Evolutionary conservation across 192 early-diverging fungal species (phyloP).

Genomic region (Linnemannia exigua): DNA sequence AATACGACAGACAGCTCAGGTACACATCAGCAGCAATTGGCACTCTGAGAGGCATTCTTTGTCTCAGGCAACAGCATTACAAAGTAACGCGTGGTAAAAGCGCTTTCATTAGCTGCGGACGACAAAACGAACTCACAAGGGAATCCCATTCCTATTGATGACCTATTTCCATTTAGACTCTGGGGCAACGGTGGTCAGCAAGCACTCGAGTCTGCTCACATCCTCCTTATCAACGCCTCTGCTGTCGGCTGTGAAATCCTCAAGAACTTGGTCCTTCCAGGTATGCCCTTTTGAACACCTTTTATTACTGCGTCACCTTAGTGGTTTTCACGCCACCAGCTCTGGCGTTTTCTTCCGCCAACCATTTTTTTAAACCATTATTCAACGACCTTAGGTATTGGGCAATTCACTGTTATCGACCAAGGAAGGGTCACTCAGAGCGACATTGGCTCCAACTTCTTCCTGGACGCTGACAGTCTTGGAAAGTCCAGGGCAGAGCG

Average conservation of each 20-base stretch:
- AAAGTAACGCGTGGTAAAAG: background rate
- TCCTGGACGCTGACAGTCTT: constrained; percentile 76
- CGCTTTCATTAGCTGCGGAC: constrained; percentile 38
- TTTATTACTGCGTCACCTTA: background rate
- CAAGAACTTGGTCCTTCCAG: constrained; percentile 97
- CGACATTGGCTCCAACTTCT: constrained; percentile 94
- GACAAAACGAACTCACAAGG: background rate
- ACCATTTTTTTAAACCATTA: background rate
- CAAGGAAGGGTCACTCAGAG: constrained; percentile 69
- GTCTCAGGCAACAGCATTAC: background rate
- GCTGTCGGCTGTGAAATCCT: constrained; percentile 91
- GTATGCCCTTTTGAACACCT: constrained; percentile 57
- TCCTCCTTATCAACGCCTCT: constrained; percentile 89
- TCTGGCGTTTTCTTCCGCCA: background rate
- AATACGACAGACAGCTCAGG: constrained; percentile 92
- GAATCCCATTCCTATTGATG: background rate
- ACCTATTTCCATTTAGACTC: constrained; percentile 70
- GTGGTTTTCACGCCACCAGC: background rate
- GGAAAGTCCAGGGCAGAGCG: constrained; percentile 77
- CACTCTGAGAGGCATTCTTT: too few relatives aligned
- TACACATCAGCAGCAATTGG: constrained; percentile 47
- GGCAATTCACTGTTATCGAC: constrained; percentile 90
- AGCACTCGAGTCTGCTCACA: constrained; percentile 84
- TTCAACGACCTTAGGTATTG: constrained; percentile 75
- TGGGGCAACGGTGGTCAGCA: constrained; percentile 94